These are phyloP conservation scores for Stemphylium lycopersici DNA, from an alignment of 2,329 filamentous ascomycete species.

Conservation along the genomic window DNA sequence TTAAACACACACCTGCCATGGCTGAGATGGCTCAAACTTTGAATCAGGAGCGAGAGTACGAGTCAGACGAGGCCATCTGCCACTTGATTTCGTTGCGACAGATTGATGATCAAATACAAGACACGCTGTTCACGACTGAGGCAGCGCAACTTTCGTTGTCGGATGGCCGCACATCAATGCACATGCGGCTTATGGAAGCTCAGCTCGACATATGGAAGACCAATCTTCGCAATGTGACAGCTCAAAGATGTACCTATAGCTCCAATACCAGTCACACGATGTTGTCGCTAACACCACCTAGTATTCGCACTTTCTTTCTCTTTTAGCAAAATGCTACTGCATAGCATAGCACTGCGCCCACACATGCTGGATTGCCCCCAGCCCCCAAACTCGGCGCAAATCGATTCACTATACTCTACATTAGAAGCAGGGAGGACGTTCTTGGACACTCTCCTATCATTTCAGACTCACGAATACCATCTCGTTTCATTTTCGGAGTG, in stretches of 20 bases:
- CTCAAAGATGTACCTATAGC: slow-evolving; percentile 27
- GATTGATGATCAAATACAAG: slow-evolving; percentile 44
- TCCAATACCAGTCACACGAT: no score
- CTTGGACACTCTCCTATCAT: slow-evolving; percentile 71
- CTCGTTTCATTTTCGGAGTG: slow-evolving; percentile 43
- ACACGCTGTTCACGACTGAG: slow-evolving; percentile 32
- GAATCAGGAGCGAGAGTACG: slow-evolving; percentile 27
- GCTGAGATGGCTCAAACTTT: slow-evolving; percentile 32
- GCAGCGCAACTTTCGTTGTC: slow-evolving; percentile 28
- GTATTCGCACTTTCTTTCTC: slow-evolving; percentile 37
- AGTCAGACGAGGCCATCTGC: slow-evolving; percentile 33
- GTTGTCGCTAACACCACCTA: slow-evolving; percentile 4
- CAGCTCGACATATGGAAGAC: slow-evolving; percentile 37
- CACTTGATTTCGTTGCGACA: slow-evolving; percentile 36
- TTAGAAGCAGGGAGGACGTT: slow-evolving; percentile 70
- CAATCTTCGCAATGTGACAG: slow-evolving; percentile 13
- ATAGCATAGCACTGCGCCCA: slow-evolving; percentile 34
- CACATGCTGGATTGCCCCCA: not conserved
- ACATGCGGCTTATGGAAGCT: slow-evolving; percentile 35
- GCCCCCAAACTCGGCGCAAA: slow-evolving; percentile 16
- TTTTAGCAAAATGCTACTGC: slow-evolving; percentile 37
- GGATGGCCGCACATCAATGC: slow-evolving; percentile 37
- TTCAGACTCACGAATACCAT: slow-evolving; percentile 64
- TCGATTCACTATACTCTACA: slow-evolving; percentile 33
- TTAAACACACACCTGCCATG: slow-evolving; percentile 40